A percentile compares a stretch with the other conserved stretches of the same genome.
phyloP scores from a whole-genome alignment of 164 flowering plant species.

The Vitis rupestris region DNA sequence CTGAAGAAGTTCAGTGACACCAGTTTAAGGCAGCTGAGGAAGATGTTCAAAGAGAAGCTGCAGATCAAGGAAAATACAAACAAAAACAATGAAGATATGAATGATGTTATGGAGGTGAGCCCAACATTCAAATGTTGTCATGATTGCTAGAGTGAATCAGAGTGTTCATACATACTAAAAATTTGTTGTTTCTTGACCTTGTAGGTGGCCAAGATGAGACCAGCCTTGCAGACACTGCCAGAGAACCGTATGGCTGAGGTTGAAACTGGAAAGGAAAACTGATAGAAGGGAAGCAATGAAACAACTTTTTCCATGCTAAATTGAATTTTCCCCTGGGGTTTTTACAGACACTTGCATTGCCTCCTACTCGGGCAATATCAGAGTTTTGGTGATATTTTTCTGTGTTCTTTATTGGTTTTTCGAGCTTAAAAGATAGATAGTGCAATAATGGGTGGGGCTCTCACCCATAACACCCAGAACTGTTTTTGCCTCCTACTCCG shows the following conservation, averaged over 20 bases:
- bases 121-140: neutral
- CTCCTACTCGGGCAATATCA: too few species aligned
- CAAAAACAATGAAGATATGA: slow-evolving; percentile 7
- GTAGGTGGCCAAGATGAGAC: slow-evolving; percentile 21
- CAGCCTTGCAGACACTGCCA: slow-evolving; percentile 33
- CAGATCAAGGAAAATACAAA: neutral
- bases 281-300: neutral
- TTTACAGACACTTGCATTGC: too few species aligned
- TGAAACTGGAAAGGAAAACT: slow-evolving; percentile 4
- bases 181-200: too few species aligned
- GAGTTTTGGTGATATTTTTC: too few species aligned
- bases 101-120: slow-evolving; percentile 19
- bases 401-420: too few species aligned
- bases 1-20: neutral
- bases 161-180: neutral
- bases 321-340: too few species aligned
- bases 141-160: neutral
- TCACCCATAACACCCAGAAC: too few species aligned
- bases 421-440: too few species aligned
- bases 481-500: too few species aligned
- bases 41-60: slow-evolving; percentile 31
- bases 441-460: too few species aligned
- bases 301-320: too few species aligned
- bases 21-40: slow-evolving; percentile 43
- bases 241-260: slow-evolving; percentile 21